These are phyloP conservation scores for Sungouiella thailandica DNA, from an alignment of 805 yeast genomes.

Conservation along the genomic window DNA sequence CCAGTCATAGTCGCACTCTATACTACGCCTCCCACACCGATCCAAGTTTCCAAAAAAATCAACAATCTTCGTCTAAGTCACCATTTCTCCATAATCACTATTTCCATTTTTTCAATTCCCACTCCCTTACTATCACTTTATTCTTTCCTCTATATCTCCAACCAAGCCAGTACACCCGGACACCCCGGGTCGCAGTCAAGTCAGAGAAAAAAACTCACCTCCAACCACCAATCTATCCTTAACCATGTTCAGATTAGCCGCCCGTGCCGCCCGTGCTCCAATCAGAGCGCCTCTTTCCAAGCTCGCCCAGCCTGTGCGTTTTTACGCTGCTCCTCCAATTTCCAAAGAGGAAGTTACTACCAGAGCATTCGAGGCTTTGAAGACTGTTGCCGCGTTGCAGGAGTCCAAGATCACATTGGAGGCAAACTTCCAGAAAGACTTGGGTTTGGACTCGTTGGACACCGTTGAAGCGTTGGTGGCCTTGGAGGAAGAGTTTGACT, in stretches of 20 bases:
- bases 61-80: no score
- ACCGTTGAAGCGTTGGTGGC: slow-evolving; percentile 95
- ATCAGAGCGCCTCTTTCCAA: slow-evolving; percentile 23
- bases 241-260: slow-evolving; percentile 51
- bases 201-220: slow-evolving; percentile 1
- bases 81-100: no score
- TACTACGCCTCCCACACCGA: no score
- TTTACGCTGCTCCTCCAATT: slow-evolving; percentile 62
- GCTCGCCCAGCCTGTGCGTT: slow-evolving; percentile 30
- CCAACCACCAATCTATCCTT: background rate
- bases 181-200: background rate
- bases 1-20: no score
- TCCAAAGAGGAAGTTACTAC: slow-evolving; percentile 74
- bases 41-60: no score
- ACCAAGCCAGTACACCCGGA: no score
- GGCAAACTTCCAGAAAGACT: slow-evolving; percentile 61
- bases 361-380: slow-evolving; percentile 78
- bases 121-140: no score
- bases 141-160: no score
- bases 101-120: no score
- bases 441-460: slow-evolving; percentile 90
- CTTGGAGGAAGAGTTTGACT: slow-evolving; percentile 71
- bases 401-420: slow-evolving; percentile 39
- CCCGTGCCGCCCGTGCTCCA: slow-evolving; percentile 38
- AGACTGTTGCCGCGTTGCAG: slow-evolving; percentile 45